A percentile compares a stretch with the other conserved stretches of the same genome.
phyloP scores from a whole-genome alignment of 192 early-diverging fungal species.

The Funneliformis mosseae region DNA sequence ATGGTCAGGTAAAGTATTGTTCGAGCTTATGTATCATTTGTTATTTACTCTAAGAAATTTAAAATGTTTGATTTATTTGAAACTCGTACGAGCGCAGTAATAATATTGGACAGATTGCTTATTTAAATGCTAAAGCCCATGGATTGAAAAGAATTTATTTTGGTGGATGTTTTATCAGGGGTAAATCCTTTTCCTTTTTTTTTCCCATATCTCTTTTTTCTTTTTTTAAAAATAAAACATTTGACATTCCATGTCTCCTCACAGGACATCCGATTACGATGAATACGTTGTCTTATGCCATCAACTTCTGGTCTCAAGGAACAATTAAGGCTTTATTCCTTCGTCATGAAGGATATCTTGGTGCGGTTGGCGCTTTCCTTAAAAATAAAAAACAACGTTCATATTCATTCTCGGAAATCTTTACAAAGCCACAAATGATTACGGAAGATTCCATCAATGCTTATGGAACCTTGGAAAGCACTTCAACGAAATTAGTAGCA shows the following conservation, averaged over 20 bases:
- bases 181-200: constrained; percentile 35
- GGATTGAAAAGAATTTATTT: constrained; percentile 91
- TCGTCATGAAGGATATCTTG: constrained; percentile 96
- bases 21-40: neutral
- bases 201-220: neutral
- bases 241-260: neutral
- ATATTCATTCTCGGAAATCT: constrained; percentile 85
- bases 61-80: neutral
- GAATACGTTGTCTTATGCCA: constrained; percentile 96
- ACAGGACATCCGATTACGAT: constrained; percentile 92
- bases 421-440: constrained; percentile 62
- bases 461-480: constrained; percentile 69
- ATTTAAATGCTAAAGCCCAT: constrained; percentile 93
- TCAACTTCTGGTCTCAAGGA: constrained; percentile 97
- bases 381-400: constrained; percentile 38
- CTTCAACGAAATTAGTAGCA: constrained; percentile 48
- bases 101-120: constrained; percentile 99
- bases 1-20: constrained; percentile 74
- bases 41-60: neutral
- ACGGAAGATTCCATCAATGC: constrained; percentile 56
- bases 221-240: neutral
- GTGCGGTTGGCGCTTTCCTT: constrained; percentile 83
- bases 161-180: constrained; percentile 96
- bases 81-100: constrained; percentile 61
- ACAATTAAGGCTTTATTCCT: constrained; percentile 92